phyloP scores from a whole-genome alignment of 2,329 filamentous ascomycete genomes.

The Penicillium sp. region DNA sequence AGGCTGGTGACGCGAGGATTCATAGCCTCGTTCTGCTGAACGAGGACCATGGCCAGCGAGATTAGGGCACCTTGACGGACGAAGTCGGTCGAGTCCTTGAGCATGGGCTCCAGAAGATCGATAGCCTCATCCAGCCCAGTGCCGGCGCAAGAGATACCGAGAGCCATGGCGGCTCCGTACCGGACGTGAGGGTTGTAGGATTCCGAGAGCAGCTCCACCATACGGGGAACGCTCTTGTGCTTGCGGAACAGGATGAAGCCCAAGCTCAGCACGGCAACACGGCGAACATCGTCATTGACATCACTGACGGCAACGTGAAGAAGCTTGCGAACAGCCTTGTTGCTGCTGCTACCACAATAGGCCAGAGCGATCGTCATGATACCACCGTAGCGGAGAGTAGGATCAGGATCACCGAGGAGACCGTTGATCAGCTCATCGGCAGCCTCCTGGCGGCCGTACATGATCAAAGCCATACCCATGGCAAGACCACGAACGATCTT shows the following conservation, averaged over 20 bases:
- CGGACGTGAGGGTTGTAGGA: conserved; percentile 98
- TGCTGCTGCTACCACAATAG: conserved; percentile 95
- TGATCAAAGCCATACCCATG: conserved; percentile 95
- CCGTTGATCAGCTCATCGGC: conserved; percentile 94
- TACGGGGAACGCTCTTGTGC: conserved; percentile 92
- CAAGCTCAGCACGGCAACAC: conserved; percentile 94
- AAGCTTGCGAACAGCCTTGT: conserved; percentile 95
- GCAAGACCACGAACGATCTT: conserved; percentile 97
- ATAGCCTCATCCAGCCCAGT: conserved; percentile 95
- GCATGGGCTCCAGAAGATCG: conserved; percentile 96
- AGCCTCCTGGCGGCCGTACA: conserved; percentile 93
- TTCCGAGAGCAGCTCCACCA: conserved; percentile 97
- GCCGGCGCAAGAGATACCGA: conserved; percentile 95
- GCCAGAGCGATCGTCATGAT: conserved; percentile 98
- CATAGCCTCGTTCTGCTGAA: conserved; percentile 99
- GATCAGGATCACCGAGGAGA: conserved; percentile 87
- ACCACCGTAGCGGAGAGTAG: conserved; percentile 90
- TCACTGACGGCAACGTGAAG: conserved; percentile 96
- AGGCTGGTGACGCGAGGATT: conserved; percentile 93
- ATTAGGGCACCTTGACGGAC: conserved; percentile 96
- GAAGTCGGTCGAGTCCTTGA: conserved; percentile 98
- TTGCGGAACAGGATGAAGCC: conserved; percentile 99
- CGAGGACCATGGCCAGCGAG: conserved; percentile 93
- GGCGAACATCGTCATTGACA: conserved; percentile 94
- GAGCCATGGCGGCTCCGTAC: conserved; percentile 96